Evolutionary conservation across 495 filamentous ascomycete species (phyloP), one percentile per base, ranked within the genome.

Genomic region (Coniosporium apollinis): DNA sequence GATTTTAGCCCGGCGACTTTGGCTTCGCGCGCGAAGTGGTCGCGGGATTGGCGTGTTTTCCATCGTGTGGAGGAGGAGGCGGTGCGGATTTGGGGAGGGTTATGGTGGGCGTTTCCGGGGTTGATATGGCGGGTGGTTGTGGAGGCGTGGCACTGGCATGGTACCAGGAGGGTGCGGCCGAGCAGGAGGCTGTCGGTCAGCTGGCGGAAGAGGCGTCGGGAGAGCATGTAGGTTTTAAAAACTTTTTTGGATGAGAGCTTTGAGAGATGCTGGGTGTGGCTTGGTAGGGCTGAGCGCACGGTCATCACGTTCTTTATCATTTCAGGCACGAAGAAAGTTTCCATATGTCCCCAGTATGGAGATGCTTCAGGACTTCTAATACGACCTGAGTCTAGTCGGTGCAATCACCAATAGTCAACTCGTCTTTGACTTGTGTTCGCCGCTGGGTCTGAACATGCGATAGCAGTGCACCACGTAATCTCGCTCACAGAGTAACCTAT

Each of bases 1-100:
- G 80, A 85, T 56, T 85, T 93, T 22, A 92, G 58, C 1, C 73
- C 76, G 41, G 77, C 67, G 3, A 84, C 70, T 45, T 69, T 73
- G 7, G 89, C 85, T 34, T 74, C 61, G 37, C 67, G 72, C 0
- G 72, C 69, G 55, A 72, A 87, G 22, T 43, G 52, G 57, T 97
- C 89, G 30, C 56, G 67, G 14, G 55, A 55, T 42, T 93, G 83
- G 28, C 89, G 80, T 13, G 60, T 60, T 44, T 81, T 74, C 89
- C 91, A 97, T 60, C 74, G 62, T 43, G 72, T 74, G 17, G 71
- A 85, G 10, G 82, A 86, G 2, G 82, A 73, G 9, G 60, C 55
- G 19, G n/a, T n/a, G 60, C 61, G 5, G 44, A 49, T 9, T 40
- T 35, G 28, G 30, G 18, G 8, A 37, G 7, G 11, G 3, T 2